These are phyloP conservation scores for Amauroascus niger DNA, from an alignment of 2,329 filamentous ascomycete species.

Conservation along the genomic window DNA sequence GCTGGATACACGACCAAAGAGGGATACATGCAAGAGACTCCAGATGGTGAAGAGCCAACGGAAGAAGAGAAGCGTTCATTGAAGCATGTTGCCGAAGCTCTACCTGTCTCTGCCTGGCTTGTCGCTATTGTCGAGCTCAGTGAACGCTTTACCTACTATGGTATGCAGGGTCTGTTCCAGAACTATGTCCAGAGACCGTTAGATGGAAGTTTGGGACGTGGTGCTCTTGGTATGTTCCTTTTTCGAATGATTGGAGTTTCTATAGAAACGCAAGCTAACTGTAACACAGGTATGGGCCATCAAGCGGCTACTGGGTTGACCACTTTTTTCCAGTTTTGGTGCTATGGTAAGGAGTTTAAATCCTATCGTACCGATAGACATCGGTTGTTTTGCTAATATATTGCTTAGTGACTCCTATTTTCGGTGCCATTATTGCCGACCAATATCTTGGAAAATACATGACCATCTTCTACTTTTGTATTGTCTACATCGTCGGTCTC, in stretches of 20 bases:
- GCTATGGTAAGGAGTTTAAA: constrained; percentile 33
- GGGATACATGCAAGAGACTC: constrained; percentile 18
- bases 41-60: constrained; percentile 46
- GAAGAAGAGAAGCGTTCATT: constrained; percentile 43
- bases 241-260: no score
- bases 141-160: constrained; percentile 53
- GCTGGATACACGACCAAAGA: constrained; percentile 11
- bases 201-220: constrained; percentile 32
- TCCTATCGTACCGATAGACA: background rate
- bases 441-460: constrained; percentile 53
- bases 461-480: constrained; percentile 48
- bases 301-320: constrained; percentile 42
- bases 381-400: background rate
- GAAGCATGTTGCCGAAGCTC: constrained; percentile 46
- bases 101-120: constrained; percentile 48
- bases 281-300: constrained; percentile 27
- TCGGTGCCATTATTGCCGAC: constrained; percentile 51
- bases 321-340: constrained; percentile 49
- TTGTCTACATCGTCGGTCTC: constrained; percentile 50
- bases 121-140: constrained; percentile 49
- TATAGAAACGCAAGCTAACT: background rate
- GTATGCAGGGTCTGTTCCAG: constrained; percentile 46
- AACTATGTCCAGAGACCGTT: constrained; percentile 44
- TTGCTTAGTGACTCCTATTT: constrained; percentile 43
- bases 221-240: constrained; percentile 34